Percentiles rank a stretch among this genome's conserved stretches.
Conservation (phyloP, 2,329 filamentous ascomycete species). For the Fusarium floridanum region DNA sequence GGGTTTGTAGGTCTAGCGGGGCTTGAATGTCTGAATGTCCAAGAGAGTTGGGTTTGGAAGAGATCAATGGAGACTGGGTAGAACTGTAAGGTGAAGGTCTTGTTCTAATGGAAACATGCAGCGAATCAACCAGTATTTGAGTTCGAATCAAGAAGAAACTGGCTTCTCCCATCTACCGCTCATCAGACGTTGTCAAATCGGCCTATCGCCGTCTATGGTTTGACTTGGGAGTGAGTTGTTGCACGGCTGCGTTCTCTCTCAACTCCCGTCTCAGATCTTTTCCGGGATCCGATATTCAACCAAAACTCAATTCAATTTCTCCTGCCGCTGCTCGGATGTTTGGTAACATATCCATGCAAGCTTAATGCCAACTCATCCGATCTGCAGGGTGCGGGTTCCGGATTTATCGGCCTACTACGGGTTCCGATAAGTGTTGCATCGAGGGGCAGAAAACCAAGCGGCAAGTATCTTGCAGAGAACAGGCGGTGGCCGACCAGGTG, state of each 20-base stretch:
- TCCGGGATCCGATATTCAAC: constrained; percentile 5
- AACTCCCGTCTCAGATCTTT: neutral
- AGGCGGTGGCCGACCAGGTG: neutral
- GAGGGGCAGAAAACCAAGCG: neutral
- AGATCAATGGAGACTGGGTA: neutral
- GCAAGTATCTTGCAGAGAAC: neutral
- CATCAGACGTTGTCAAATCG: neutral
- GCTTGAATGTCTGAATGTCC: neutral
- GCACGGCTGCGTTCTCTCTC: neutral
- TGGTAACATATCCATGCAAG: neutral
- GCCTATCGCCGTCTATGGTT: neutral
- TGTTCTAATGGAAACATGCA: neutral
- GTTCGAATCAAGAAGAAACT: neutral
- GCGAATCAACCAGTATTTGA: neutral
- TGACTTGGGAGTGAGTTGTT: neutral
- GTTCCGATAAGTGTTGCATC: constrained; percentile 2
- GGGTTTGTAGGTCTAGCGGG: too few species aligned
- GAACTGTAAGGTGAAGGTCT: neutral
- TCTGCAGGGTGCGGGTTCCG: constrained; percentile 13
- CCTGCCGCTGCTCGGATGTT: neutral
- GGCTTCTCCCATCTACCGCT: neutral
- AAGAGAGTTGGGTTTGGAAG: neutral
- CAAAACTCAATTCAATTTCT: neutral
- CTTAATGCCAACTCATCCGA: neutral
- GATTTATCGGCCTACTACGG: constrained; percentile 4